A percentile compares a stretch with the other conserved stretches of the same genome.
phyloP scores from a whole-genome alignment of 192 early-diverging fungal genomes.

The Umbelopsis vinacea region DNA sequence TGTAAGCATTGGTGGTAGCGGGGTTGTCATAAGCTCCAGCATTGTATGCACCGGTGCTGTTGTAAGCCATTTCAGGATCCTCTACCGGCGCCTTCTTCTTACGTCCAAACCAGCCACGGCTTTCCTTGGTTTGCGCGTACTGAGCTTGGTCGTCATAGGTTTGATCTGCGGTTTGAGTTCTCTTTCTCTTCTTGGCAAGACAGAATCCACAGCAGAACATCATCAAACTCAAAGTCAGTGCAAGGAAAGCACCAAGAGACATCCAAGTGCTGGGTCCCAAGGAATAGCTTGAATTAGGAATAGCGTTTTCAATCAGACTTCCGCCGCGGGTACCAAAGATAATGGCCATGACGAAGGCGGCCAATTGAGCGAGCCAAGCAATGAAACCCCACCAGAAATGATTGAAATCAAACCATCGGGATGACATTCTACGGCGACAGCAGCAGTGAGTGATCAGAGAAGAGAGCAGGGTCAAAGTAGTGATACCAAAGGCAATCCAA shows the following conservation, averaged over 20 bases:
- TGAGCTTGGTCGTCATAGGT: neutral
- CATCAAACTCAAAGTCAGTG: neutral
- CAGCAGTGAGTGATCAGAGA: constrained; percentile 7
- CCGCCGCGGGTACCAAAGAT: neutral
- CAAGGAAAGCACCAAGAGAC: neutral
- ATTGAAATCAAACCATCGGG: constrained; percentile 8
- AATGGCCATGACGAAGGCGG: neutral
- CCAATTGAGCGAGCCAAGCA: constrained; percentile 5
- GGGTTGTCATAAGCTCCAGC: neutral
- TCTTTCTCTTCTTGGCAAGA: neutral
- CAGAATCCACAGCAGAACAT: constrained; percentile 19
- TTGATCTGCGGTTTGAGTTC: neutral
- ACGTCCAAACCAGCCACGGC: constrained; percentile 14
- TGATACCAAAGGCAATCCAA: constrained; percentile 13
- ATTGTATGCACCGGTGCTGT: neutral
- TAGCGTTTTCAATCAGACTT: neutral
- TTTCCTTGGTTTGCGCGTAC: neutral
- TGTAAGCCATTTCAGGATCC: neutral
- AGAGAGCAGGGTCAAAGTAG: neutral
- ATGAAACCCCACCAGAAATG: constrained; percentile 11
- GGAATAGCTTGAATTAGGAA: neutral
- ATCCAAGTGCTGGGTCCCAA: constrained; percentile 6
- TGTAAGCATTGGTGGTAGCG: neutral
- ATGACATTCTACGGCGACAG: neutral
- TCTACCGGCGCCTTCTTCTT: neutral